Conservation (phyloP, 2,329 filamentous ascomycete genomes). For the Daldinia eschscholtzii region DNA sequence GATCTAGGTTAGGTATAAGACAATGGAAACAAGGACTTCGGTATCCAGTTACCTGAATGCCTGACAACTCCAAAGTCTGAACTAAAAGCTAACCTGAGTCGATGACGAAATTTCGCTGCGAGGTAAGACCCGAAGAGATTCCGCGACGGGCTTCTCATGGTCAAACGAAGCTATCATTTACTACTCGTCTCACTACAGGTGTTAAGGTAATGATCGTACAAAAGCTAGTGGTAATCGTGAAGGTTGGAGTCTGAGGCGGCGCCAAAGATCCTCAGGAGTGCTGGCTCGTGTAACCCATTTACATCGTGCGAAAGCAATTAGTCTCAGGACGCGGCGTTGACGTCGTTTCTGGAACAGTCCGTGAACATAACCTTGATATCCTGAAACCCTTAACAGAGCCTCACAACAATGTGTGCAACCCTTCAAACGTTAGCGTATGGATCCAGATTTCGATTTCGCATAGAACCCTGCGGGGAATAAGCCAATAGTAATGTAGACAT, state of each 20-base stretch:
- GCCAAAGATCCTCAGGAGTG: slow-evolving; percentile 24
- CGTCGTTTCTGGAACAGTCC: slow-evolving; percentile 28
- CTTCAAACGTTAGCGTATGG: slow-evolving; percentile 41
- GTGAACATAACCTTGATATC: slow-evolving; percentile 14
- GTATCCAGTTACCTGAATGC: neutral
- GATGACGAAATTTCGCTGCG: slow-evolving; percentile 6
- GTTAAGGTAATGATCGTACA: slow-evolving; percentile 36
- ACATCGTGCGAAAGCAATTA: slow-evolving; percentile 11
- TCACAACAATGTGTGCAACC: slow-evolving; percentile 27
- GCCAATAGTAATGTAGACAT: slow-evolving; percentile 24
- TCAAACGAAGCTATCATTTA: slow-evolving; percentile 24
- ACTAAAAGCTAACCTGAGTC: neutral
- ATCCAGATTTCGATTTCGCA: slow-evolving; percentile 6
- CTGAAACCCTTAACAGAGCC: slow-evolving; percentile 37
- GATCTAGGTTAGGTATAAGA: slow-evolving; percentile 10
- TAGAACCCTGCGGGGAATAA: slow-evolving; percentile 6
- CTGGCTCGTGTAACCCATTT: slow-evolving; percentile 2
- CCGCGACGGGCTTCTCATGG: slow-evolving; percentile 3
- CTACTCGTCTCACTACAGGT: slow-evolving; percentile 35
- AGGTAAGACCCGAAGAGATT: neutral
- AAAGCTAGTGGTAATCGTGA: slow-evolving; percentile 17
- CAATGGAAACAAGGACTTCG: slow-evolving; percentile 5
- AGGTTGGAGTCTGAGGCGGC: slow-evolving; percentile 20
- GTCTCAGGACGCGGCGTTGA: slow-evolving; percentile 19
- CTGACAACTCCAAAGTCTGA: neutral